phyloP scores from a whole-genome alignment of 352 stramenopile genomes.

The Phytopythium oedochilum region DNA sequence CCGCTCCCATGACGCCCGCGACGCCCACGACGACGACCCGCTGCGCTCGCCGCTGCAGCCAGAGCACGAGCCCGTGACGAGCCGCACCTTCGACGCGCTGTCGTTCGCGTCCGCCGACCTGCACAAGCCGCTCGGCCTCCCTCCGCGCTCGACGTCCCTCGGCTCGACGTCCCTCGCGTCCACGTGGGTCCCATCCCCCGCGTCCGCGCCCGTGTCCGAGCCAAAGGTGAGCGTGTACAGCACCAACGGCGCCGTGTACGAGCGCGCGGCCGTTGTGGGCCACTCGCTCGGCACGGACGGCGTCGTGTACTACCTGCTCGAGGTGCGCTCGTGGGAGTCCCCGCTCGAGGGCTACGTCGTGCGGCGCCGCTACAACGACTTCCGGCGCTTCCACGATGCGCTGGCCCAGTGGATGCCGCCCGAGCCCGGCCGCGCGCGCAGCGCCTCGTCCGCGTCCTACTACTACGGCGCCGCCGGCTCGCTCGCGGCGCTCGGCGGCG shows the following conservation, averaged over 20 bases:
- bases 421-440: conserved; percentile 17
- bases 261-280: conserved; percentile 67
- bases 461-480: conserved; percentile 6
- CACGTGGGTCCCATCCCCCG: too few relatives aligned
- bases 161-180: conserved; percentile 14
- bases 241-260: conserved; percentile 64
- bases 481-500: conserved; percentile 12
- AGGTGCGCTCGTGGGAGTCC: conserved; percentile 65
- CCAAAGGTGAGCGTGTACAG: conserved; percentile 55
- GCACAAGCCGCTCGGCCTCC: conserved; percentile 6
- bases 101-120: background rate
- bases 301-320: conserved; percentile 73
- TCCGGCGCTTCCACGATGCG: conserved; percentile 53
- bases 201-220: conserved; percentile 26
- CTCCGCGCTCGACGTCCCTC: conserved; percentile 25
- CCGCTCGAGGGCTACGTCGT: conserved; percentile 80
- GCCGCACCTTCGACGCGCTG: background rate
- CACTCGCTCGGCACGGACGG: conserved; percentile 56
- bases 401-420: conserved; percentile 50
- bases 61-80: background rate
- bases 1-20: too few relatives aligned
- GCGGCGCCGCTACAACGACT: conserved; percentile 72
- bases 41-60: background rate
- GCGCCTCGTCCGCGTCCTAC: conserved; percentile 7
- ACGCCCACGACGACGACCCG: background rate